phyloP scores from a whole-genome alignment of 2,329 filamentous ascomycete species.

The Aspergillus sergii region DNA sequence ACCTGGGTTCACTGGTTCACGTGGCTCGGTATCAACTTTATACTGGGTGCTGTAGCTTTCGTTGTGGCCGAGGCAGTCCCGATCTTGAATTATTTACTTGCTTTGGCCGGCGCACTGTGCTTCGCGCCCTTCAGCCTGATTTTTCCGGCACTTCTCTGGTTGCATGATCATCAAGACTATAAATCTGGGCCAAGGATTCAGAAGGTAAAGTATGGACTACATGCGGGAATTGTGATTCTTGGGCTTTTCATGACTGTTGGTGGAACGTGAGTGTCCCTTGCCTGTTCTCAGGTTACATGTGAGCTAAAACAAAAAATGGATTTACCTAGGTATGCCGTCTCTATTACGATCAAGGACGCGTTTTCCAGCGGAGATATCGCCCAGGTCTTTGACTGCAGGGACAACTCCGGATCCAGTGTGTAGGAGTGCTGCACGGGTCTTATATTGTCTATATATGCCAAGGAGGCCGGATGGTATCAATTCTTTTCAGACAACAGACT shows the following conservation, averaged over 20 bases:
- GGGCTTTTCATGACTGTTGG: slow-evolving; percentile 52
- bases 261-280: slow-evolving; percentile 25
- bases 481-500: too few relatives aligned
- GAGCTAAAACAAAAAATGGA: too few relatives aligned
- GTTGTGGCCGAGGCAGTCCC: slow-evolving; percentile 57
- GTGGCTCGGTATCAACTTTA: slow-evolving; percentile 52
- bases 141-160: slow-evolving; percentile 54
- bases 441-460: too few relatives aligned
- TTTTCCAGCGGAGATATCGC: too few relatives aligned
- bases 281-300: too few relatives aligned
- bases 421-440: too few relatives aligned
- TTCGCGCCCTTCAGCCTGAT: slow-evolving; percentile 55
- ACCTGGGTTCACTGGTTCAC: slow-evolving; percentile 54
- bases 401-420: too few relatives aligned
- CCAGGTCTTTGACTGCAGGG: too few relatives aligned
- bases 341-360: too few relatives aligned
- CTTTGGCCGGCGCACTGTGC: slow-evolving; percentile 52
- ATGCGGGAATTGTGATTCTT: slow-evolving; percentile 47
- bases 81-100: slow-evolving; percentile 58
- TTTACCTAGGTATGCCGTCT: too few relatives aligned
- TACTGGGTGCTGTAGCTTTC: slow-evolving; percentile 49
- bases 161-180: slow-evolving; percentile 51
- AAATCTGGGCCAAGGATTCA: slow-evolving; percentile 30
- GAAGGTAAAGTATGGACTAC: slow-evolving; percentile 42
- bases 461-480: too few relatives aligned